A percentile compares a stretch with the other conserved stretches of the same genome.
Conservation (phyloP, 148 eudicot genomes). For the Linanthus parryae region DNA sequence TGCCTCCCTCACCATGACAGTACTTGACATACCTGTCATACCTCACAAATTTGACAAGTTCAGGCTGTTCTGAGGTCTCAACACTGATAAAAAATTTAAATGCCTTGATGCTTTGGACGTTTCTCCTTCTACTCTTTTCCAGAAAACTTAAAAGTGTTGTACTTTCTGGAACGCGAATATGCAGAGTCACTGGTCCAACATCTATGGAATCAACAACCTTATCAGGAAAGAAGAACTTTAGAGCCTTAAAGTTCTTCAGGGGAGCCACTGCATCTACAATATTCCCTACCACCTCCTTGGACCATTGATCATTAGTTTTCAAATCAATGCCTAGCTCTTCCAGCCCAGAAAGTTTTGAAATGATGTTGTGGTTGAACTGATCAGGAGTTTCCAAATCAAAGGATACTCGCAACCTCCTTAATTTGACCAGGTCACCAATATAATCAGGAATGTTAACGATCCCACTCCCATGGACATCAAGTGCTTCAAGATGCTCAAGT, state of each 20-base stretch:
- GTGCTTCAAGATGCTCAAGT: conserved; percentile 13
- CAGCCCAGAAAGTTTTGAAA: conserved; percentile 3
- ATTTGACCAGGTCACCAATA: not conserved
- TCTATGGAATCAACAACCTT: conserved; percentile 7
- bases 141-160: not conserved
- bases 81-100: conserved; percentile 9
- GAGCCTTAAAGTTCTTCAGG: not conserved
- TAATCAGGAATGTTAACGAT: not conserved
- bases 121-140: not conserved
- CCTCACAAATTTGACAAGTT: not conserved
- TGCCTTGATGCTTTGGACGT: not conserved
- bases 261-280: not conserved
- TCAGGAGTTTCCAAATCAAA: not conserved
- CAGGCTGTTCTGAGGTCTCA: not conserved
- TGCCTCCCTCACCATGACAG: not conserved
- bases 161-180: conserved; percentile 2
- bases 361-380: not conserved
- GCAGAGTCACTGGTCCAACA: not conserved
- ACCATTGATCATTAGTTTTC: conserved; percentile 1
- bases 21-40: conserved; percentile 10
- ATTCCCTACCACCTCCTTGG: not conserved
- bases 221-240: conserved; percentile 1
- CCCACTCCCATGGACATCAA: conserved; percentile 17
- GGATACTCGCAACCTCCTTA: conserved; percentile 14
- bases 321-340: conserved; percentile 15